Evolutionary conservation across 208 protist genomes (phyloP).

Genomic region (Leptomonas seymouri): DNA sequence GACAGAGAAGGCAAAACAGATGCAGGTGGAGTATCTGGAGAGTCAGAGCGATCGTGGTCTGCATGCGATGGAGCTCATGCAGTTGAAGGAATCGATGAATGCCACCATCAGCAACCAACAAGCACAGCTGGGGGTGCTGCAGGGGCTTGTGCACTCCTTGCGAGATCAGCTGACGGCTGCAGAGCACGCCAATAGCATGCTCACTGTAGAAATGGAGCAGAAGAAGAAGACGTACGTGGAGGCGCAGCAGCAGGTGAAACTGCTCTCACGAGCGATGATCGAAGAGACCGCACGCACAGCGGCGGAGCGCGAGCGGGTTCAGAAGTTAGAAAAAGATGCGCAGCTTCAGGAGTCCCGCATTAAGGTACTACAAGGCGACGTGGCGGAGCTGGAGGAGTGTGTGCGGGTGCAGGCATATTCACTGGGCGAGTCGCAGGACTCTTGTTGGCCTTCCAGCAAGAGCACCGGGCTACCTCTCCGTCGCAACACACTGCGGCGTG

Average conservation of each 20-base stretch:
- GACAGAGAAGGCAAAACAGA: slow-evolving; percentile 45
- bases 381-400: slow-evolving; percentile 63
- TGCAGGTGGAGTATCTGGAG: slow-evolving; percentile 67
- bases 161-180: slow-evolving; percentile 72
- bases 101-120: slow-evolving; percentile 87
- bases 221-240: slow-evolving; percentile 57
- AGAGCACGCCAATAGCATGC: slow-evolving; percentile 66
- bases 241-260: slow-evolving; percentile 60
- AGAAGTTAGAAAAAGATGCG: slow-evolving; percentile 54
- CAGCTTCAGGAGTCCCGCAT: slow-evolving; percentile 67
- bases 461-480: background rate
- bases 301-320: slow-evolving; percentile 41
- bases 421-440: slow-evolving; percentile 14
- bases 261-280: slow-evolving; percentile 74
- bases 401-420: slow-evolving; percentile 40
- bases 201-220: slow-evolving; percentile 58
- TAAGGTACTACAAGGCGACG: slow-evolving; percentile 64
- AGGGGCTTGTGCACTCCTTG: slow-evolving; percentile 70
- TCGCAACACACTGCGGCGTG: background rate
- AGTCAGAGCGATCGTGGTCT: slow-evolving; percentile 70
- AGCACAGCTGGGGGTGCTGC: slow-evolving; percentile 71
- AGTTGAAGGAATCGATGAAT: slow-evolving; percentile 76
- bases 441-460: background rate
- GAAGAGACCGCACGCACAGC: slow-evolving; percentile 72
- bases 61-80: slow-evolving; percentile 79